Conservation (phyloP, 768 basidiomycete genomes). For the Phaeotremella skinneri region DNA sequence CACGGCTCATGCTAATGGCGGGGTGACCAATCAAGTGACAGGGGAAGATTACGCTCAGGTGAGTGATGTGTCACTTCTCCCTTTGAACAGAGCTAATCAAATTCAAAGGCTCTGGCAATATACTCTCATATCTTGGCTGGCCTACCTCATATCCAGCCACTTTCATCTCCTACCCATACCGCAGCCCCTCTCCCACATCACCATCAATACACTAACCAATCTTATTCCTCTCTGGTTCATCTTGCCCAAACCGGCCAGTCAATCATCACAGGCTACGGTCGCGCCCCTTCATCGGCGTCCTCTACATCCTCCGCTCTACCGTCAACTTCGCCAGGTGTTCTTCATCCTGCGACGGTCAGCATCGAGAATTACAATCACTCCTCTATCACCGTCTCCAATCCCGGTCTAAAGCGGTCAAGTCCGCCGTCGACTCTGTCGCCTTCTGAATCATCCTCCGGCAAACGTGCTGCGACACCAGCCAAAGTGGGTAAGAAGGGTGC, state of each 20-base stretch:
- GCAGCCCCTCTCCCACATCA: not conserved
- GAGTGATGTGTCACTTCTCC: not conserved
- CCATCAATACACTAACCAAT: not conserved
- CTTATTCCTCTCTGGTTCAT: not conserved
- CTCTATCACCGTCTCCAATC: not conserved
- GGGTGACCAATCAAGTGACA: slow-evolving; percentile 8
- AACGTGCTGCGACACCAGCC: not conserved
- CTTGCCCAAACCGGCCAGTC: not conserved
- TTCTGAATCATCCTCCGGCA: not conserved
- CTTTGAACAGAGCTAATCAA: not conserved
- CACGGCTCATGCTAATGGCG: slow-evolving; percentile 4
- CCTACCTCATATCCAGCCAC: slow-evolving; percentile 22
- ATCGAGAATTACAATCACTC: not conserved
- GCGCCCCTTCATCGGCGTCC: slow-evolving; percentile 11
- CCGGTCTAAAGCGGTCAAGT: not conserved
- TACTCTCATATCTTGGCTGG: slow-evolving; percentile 22
- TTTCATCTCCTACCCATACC: not conserved
- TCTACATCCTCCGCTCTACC: not conserved
- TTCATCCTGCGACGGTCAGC: not conserved
- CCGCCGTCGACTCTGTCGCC: not conserved
- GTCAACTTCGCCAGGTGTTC: not conserved
- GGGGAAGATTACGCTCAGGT: slow-evolving; percentile 30
- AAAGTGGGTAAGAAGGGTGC: slow-evolving; percentile 17
- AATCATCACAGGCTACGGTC: not conserved
- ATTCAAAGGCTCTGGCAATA: slow-evolving; percentile 18